phyloP scores from a whole-genome alignment of 176 grass and related monocot species.

The Musa troglodytarum region DNA sequence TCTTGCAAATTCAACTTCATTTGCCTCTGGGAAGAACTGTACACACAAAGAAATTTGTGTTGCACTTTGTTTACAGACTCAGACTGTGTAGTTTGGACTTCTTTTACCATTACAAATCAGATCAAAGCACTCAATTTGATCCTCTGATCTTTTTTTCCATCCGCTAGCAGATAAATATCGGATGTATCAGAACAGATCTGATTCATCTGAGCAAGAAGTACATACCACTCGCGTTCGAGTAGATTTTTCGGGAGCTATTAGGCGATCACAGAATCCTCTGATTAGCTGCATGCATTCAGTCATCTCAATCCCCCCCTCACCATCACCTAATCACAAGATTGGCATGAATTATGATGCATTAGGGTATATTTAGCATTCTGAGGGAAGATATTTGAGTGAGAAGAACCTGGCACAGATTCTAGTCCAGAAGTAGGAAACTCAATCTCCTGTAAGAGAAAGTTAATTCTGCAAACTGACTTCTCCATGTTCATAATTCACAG shows the following conservation, averaged over 20 bases:
- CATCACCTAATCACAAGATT: conserved; percentile 48
- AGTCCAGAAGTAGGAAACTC: conserved; percentile 90
- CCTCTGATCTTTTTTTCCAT: too few species aligned
- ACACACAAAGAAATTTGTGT: neutral
- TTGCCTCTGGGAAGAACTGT: conserved; percentile 95
- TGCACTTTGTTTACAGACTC: neutral
- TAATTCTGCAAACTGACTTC: conserved; percentile 9
- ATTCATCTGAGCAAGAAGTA: neutral
- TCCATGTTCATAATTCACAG: conserved; percentile 4
- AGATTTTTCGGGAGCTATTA: conserved; percentile 68
- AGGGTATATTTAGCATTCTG: neutral
- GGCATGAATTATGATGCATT: conserved; percentile 7
- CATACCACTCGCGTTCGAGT: conserved; percentile 77
- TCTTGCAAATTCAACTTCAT: conserved; percentile 87
- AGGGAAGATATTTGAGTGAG: neutral
- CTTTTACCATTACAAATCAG: too few species aligned
- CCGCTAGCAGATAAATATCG: neutral
- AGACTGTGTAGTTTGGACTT: neutral
- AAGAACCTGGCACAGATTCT: conserved; percentile 77
- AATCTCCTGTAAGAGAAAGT: conserved; percentile 58
- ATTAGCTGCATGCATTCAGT: conserved; percentile 94
- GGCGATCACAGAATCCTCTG: conserved; percentile 68
- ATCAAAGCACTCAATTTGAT: too few species aligned
- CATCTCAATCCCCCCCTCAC: conserved; percentile 97
- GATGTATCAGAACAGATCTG: neutral